Conservation (phyloP, 2,329 filamentous ascomycete species). For the Aureobasidium uvarum region DNA sequence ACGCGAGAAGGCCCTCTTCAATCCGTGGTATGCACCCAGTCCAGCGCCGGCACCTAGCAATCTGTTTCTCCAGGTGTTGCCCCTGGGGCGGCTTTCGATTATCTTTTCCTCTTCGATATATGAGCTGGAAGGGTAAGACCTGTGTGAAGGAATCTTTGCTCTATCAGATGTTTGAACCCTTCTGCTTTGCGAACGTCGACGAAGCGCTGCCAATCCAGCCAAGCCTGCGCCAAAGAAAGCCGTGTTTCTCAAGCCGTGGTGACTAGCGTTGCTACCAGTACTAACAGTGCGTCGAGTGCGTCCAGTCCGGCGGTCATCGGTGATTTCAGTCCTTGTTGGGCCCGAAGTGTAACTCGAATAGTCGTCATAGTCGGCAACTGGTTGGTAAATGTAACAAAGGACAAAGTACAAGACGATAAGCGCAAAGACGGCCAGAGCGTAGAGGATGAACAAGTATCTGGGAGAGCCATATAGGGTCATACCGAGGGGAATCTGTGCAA, state of each 20-base stretch:
- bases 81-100: constrained; percentile 31
- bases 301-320: constrained; percentile 27
- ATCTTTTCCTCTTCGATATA: constrained; percentile 43
- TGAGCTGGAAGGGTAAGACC: constrained; percentile 25
- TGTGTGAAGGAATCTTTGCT: constrained; percentile 31
- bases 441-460: constrained; percentile 79
- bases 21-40: constrained; percentile 41
- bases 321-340: constrained; percentile 28
- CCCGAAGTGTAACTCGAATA: constrained; percentile 29
- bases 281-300: constrained; percentile 25
- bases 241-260: constrained; percentile 29
- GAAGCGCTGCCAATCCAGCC: constrained; percentile 55
- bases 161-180: constrained; percentile 41
- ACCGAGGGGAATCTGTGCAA: constrained; percentile 84
- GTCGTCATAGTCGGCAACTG: constrained; percentile 38
- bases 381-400: constrained; percentile 34
- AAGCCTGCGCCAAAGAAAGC: constrained; percentile 50
- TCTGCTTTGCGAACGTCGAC: constrained; percentile 23
- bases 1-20: constrained; percentile 56
- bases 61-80: constrained; percentile 47
- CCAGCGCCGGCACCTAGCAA: constrained; percentile 48
- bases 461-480: constrained; percentile 92
- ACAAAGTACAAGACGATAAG: constrained; percentile 28
- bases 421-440: constrained; percentile 62
- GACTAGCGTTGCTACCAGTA: constrained; percentile 8